Base-by-base conservation (phyloP, 2,329 filamentous ascomycete genomes). In the Penicillium sp. region DNA sequence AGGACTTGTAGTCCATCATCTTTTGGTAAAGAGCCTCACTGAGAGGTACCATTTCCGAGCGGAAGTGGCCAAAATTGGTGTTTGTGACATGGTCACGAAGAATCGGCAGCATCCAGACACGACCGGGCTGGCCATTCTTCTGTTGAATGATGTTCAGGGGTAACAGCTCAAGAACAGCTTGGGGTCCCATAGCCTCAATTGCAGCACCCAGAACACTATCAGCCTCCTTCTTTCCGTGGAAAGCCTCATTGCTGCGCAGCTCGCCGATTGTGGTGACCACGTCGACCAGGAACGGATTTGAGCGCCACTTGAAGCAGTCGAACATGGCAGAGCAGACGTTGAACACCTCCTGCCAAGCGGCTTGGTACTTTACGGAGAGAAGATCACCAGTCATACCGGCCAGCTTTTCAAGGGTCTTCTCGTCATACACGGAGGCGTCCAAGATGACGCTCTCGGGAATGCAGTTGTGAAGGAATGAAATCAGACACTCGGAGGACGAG, bases 341-440 rank as follows among this genome's bases (percentile, higher is more conserved):
- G 73, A 97, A 97, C 1, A 94, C 90, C 66, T 98, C 90, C 71
- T 87, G 83, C 88, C 91, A 96, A 3, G 93, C 93, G 26, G 85
- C 83, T 71, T 97, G 93, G 64, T 90, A 98, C 63, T 93, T 93
- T 35, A 97, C 83, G 44, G 83, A 90, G 39, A 98, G 76, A 6
- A 97, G 76, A 34, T 85, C 81, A 52, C 85, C 84, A 0, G 86
- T 83, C 3, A 78, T 78, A 63, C 81, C 85, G 9, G 71, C 84
- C 24, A 98, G 70, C 65, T 90, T 91, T 63, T 90, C 87, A 8
- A 97, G 71, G 0, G 84, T 79, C 71, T 95, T 95, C 68, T 97
- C 90, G 58, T 97, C 91, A 66, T 88, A 95, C 40, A 95, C 80
- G 2, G 90, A 95, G 25, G 90, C 90, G 55, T 96, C 88, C 5